Evolutionary conservation across 1,284 basidiomycete genomes (phyloP).

Genomic region (Apiotrichum gamsii): DNA sequence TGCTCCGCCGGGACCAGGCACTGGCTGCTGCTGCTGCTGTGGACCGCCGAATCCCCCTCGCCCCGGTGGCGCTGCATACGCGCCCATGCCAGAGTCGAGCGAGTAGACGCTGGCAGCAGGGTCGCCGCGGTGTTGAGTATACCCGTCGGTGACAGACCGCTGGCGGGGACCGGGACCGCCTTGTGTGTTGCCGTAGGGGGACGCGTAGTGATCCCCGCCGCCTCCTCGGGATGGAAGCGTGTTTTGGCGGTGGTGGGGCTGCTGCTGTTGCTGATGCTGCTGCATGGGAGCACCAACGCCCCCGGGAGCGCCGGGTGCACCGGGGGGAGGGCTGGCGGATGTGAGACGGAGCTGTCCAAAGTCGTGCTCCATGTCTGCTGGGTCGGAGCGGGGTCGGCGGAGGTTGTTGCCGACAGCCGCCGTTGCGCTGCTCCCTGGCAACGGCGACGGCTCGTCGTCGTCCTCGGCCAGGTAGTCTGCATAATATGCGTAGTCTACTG

Average conservation of each 20-base stretch:
- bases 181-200: conserved; percentile 5
- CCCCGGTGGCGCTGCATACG: conserved; percentile 21
- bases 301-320: too few species aligned
- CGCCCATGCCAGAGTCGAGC: conserved; percentile 42
- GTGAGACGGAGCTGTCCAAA: not conserved
- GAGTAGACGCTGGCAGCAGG: conserved; percentile 43
- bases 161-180: conserved; percentile 12
- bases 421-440: too few species aligned
- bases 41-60: too few species aligned
- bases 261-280: not conserved
- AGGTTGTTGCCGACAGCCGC: too few species aligned
- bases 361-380: not conserved
- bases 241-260: conserved; percentile 12
- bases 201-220: conserved; percentile 4
- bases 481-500: not conserved
- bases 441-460: not conserved
- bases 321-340: not conserved
- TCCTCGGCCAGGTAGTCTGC: conserved; percentile 1
- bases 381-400: not conserved
- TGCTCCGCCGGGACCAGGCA: too few species aligned
- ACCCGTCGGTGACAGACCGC: conserved; percentile 22
- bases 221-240: conserved; percentile 8
- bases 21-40: too few species aligned
- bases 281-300: too few species aligned
- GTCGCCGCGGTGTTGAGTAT: conserved; percentile 14